Conservation (phyloP, 2,329 filamentous ascomycete species). For the Mollisia scopiformis region DNA sequence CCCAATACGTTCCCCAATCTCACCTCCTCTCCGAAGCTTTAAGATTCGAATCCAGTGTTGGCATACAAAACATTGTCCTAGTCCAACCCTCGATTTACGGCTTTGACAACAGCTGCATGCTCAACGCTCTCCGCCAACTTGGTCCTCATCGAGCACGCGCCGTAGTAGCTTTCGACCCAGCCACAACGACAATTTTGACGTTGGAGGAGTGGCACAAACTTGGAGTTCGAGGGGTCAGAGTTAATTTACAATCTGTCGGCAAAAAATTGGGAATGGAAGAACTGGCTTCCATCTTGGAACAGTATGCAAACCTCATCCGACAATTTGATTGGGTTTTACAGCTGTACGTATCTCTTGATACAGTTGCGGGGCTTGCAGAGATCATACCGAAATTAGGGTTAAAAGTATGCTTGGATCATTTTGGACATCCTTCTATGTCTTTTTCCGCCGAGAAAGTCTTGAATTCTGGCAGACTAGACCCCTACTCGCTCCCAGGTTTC, state of each 20-base stretch:
- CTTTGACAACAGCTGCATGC: constrained; percentile 59
- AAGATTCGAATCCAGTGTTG: constrained; percentile 52
- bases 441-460: constrained; percentile 14
- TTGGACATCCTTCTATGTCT: constrained; percentile 51
- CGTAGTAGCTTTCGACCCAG: constrained; percentile 59
- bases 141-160: constrained; percentile 53
- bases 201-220: constrained; percentile 56
- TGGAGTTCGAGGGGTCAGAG: constrained; percentile 61
- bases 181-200: constrained; percentile 38
- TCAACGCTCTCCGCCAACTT: constrained; percentile 54
- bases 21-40: constrained; percentile 55
- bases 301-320: constrained; percentile 53
- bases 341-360: constrained; percentile 57
- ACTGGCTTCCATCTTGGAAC: constrained; percentile 54
- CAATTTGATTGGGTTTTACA: constrained; percentile 60
- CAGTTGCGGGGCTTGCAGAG: constrained; percentile 50
- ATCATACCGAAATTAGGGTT: constrained; percentile 53
- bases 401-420: constrained; percentile 62
- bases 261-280: constrained; percentile 19
- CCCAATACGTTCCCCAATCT: constrained; percentile 53
- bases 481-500: constrained; percentile 53
- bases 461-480: constrained; percentile 31
- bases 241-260: constrained; percentile 60
- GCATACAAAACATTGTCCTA: constrained; percentile 50
- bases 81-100: constrained; percentile 67